Conservation (phyloP, 2,329 filamentous ascomycete species). For the Aspergillus eucalypticola region DNA sequence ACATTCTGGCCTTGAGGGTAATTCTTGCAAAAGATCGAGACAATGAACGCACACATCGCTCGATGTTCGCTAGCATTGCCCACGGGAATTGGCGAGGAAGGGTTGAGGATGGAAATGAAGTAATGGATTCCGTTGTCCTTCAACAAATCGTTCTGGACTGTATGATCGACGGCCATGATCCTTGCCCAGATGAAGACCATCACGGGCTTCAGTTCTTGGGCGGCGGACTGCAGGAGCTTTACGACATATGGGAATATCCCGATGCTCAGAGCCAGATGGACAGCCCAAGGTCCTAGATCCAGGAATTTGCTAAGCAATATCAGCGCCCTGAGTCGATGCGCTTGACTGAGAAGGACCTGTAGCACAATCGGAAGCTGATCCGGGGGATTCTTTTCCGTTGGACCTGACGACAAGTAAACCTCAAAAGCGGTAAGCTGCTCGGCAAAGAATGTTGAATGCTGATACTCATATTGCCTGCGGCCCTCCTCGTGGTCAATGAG, state of each 20-base stretch:
- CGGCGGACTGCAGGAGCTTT: conserved; percentile 92
- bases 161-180: conserved; percentile 90
- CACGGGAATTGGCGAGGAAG: conserved; percentile 77
- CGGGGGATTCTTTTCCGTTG: conserved; percentile 80
- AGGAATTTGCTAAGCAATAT: conserved; percentile 91
- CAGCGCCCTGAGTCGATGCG: conserved; percentile 85
- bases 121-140: conserved; percentile 98
- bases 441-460: conserved; percentile 93
- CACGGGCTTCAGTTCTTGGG: conserved; percentile 89
- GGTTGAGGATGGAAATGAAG: conserved; percentile 89
- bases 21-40: conserved; percentile 94
- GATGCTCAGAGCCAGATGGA: conserved; percentile 95
- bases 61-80: conserved; percentile 91
- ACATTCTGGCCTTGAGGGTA: conserved; percentile 90
- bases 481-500: conserved; percentile 75
- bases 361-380: conserved; percentile 95
- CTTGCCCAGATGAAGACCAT: conserved; percentile 99
- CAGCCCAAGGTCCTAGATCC: conserved; percentile 94
- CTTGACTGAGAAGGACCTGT: conserved; percentile 92
- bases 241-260: conserved; percentile 99
- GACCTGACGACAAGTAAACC: conserved; percentile 83
- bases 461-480: conserved; percentile 80
- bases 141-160: conserved; percentile 87
- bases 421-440: conserved; percentile 97
- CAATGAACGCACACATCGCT: conserved; percentile 98